phyloP scores from a whole-genome alignment of 2,329 filamentous ascomycete species.

The Mollisiaceae sp. region DNA sequence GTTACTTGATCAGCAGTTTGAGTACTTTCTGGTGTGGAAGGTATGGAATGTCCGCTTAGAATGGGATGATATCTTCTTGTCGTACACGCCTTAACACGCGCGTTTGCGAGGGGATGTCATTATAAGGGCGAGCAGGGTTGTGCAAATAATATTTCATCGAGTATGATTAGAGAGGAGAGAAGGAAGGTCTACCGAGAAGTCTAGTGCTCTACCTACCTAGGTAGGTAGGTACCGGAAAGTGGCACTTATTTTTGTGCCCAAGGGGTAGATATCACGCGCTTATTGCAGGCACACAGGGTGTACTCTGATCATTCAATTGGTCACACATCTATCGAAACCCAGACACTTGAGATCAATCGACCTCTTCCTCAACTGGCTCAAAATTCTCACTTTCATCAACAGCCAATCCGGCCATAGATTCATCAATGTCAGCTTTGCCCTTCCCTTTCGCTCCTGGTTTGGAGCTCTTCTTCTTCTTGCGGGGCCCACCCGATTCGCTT shows the following conservation, averaged over 20 bases:
- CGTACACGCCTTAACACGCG: not conserved
- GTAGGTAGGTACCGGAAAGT: too few species aligned
- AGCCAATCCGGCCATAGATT: slow-evolving; percentile 25
- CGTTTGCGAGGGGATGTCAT: slow-evolving; percentile 2
- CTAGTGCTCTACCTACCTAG: too few species aligned
- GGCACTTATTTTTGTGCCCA: too few species aligned
- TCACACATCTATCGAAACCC: not conserved
- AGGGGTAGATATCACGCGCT: not conserved
- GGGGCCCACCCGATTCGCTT: slow-evolving; percentile 40
- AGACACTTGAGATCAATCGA: slow-evolving; percentile 32
- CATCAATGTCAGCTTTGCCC: slow-evolving; percentile 25
- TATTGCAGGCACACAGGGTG: not conserved
- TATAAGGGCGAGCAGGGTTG: slow-evolving; percentile 2
- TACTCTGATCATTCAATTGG: not conserved
- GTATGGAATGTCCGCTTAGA: not conserved
- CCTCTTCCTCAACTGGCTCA: slow-evolving; percentile 40
- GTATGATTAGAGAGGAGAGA: too few species aligned
- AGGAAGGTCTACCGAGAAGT: too few species aligned
- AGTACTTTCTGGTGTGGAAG: too few species aligned
- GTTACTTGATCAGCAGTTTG: too few species aligned
- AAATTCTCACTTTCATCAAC: slow-evolving; percentile 31
- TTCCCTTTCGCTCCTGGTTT: slow-evolving; percentile 33
- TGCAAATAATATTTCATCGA: too few species aligned
- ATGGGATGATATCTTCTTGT: not conserved
- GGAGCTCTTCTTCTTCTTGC: slow-evolving; percentile 46